These are phyloP conservation scores for Carex parvula DNA, from an alignment of 176 grass and related monocot species.

Conservation along the genomic window DNA sequence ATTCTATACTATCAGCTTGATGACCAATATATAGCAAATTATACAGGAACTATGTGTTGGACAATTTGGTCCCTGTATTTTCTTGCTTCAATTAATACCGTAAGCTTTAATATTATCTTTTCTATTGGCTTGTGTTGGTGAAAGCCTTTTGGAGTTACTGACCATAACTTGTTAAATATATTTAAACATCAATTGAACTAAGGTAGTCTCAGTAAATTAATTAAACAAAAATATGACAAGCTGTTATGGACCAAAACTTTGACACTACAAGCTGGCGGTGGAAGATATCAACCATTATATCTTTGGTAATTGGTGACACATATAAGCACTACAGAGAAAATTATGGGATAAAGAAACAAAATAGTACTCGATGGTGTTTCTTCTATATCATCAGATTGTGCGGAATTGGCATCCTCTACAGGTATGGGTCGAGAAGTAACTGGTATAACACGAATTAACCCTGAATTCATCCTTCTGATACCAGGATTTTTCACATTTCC, in stretches of 20 bases:
- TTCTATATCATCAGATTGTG: constrained; percentile 48
- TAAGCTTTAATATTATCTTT: too few species aligned
- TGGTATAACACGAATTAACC: constrained; percentile 79
- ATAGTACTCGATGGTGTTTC: constrained; percentile 53
- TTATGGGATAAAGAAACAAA: constrained; percentile 9
- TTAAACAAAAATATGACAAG: not conserved
- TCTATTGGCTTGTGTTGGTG: too few species aligned
- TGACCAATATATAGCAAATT: too few species aligned
- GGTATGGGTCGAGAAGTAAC: constrained; percentile 59
- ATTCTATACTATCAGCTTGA: too few species aligned
- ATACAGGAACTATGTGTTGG: too few species aligned
- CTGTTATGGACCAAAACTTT: not conserved
- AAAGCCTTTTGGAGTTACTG: too few species aligned
- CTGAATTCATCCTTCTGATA: constrained; percentile 79
- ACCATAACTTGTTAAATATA: too few species aligned
- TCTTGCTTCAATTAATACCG: too few species aligned
- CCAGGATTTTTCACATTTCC: constrained; percentile 72
- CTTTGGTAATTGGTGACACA: not conserved
- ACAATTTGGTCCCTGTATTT: too few species aligned
- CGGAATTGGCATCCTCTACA: constrained; percentile 22
- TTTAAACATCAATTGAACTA: not conserved
- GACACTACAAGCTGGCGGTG: not conserved
- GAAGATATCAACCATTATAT: not conserved
- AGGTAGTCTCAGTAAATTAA: not conserved
- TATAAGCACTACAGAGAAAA: not conserved